Conservation (phyloP, 225 moss, liverwort and hornwort species). For the Asterella californica region DNA sequence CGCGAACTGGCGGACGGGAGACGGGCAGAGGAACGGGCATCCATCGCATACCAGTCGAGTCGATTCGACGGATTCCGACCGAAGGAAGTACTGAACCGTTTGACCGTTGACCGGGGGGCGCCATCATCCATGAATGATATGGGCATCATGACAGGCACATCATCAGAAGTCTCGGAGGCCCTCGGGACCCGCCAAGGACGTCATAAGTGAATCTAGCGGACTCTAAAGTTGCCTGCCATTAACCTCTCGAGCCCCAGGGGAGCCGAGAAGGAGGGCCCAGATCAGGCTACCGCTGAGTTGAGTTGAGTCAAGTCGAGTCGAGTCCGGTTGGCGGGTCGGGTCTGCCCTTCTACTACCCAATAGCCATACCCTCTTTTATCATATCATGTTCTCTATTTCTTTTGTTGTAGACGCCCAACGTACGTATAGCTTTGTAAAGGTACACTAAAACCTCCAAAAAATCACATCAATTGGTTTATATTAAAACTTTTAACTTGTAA, state of each 20-base stretch:
- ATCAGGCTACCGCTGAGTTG: not conserved
- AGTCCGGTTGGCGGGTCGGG: not conserved
- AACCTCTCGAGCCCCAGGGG: conserved; percentile 3
- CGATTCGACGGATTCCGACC: not conserved
- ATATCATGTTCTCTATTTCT: not conserved
- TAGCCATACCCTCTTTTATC: not conserved
- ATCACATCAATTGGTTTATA: too few relatives aligned
- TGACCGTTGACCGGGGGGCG: conserved; percentile 12
- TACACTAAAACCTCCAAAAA: not conserved
- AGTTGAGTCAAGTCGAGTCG: not conserved
- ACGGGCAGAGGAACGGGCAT: not conserved
- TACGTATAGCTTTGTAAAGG: not conserved
- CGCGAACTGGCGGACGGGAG: not conserved
- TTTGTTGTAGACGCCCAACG: not conserved
- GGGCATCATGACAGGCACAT: conserved; percentile 14
- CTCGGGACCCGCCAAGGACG: conserved; percentile 10
- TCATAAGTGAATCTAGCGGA: conserved; percentile 22
- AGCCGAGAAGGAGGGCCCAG: not conserved
- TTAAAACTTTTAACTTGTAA: too few relatives aligned
- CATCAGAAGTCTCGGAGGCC: conserved; percentile 12
- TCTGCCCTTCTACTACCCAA: not conserved
- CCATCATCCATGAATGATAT: conserved; percentile 15
- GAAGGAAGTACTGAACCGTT: conserved; percentile 6
- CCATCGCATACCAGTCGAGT: not conserved
- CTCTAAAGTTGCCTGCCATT: conserved; percentile 5